These are phyloP conservation scores for Wickerhamia fluorescens DNA, from an alignment of 805 yeast species.

Conservation along the genomic window DNA sequence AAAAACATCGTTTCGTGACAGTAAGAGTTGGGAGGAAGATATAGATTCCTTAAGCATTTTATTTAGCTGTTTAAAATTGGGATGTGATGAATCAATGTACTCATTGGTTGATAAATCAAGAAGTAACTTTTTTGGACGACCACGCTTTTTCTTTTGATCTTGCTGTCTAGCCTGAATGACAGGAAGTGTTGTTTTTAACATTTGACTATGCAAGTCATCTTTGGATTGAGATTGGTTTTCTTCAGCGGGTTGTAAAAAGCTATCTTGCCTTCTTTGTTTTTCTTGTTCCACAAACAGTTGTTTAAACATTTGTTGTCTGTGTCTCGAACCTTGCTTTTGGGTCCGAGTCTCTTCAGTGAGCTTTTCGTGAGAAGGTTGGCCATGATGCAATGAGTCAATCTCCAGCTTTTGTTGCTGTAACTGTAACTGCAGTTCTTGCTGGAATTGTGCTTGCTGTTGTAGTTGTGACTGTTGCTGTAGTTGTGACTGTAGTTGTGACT, in stretches of 20 bases:
- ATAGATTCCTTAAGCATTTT: conserved; percentile 15
- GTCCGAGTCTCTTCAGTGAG: too few species aligned
- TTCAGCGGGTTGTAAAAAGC: too few species aligned
- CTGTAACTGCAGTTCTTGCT: conserved; percentile 3
- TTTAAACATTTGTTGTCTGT: too few species aligned
- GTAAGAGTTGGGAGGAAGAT: conserved; percentile 1
- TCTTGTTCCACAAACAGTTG: too few species aligned
- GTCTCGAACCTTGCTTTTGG: too few species aligned
- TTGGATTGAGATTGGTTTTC: too few species aligned
- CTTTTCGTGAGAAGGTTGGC: too few species aligned
- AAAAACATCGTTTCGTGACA: too few species aligned
- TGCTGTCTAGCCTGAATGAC: conserved; percentile 2
- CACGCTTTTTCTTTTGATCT: conserved; percentile 30
- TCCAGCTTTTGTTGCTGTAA: conserved; percentile 4
- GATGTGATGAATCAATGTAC: conserved; percentile 35
- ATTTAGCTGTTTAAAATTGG: conserved; percentile 34
- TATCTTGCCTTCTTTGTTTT: too few species aligned
- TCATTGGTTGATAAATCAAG: conserved; percentile 36
- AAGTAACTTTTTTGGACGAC: conserved; percentile 35
- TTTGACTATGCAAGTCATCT: too few species aligned
- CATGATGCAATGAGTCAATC: too few species aligned
- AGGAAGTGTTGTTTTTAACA: too few species aligned
- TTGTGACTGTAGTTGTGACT: conserved; percentile 2
- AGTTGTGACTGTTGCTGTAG: conserved; percentile 3
- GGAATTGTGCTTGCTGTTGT: conserved; percentile 11